Evolutionary conservation across 371 early-diverging fungal species (phyloP), one percentile per base, ranked within the genome.

Genomic region (Mucor irregularis): DNA sequence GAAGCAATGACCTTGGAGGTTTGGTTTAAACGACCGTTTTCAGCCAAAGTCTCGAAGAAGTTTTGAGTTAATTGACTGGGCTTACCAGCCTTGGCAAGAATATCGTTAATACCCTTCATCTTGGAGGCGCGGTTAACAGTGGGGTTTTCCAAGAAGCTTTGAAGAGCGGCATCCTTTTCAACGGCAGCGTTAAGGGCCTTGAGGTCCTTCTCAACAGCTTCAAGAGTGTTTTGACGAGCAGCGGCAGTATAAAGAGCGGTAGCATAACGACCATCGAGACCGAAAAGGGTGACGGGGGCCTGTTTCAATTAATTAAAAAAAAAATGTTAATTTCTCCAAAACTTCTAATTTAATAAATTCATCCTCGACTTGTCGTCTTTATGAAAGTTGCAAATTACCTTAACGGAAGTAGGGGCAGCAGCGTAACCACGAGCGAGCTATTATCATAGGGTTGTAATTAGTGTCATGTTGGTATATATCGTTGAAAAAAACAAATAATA

Each of bases 231-330:
- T 79, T 87, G 83, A 70, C 92, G 91, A 64, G 87, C 83, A 24
- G 97, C 97, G 42, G 98, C 98, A 49, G 92, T 84, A 87, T 88
- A 98, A 55, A 98, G 86, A 33, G 98, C 97, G 21, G 97, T 95
- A 54, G 98, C 97, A 70, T 98, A 98, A 67, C 96, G 92, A 65
- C 98, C 98, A 49, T 95, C 94, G 71, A 98, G 89, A 62, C 96
- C 95, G 84, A 90, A 88, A 49, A 98, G 83, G 34, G 85, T 82
- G 37, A 94, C 55, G 28, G 96, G 96, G 44, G 88, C 85, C 92
- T 94, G 65, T 35, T 22, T 29, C 26, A 19, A 26, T 44, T 33
- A 49, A 39, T 44, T 31, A 21, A 19, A 53, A 13, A 33, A 5
- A 6, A 13, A 8, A 14, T 10, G 22, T 57, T 17, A 21, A 4